Evolutionary conservation across 2,329 filamentous ascomycete species (phyloP), one percentile per base, ranked within the genome.

Genomic region (Paraphaeosphaeria sporulosa): DNA sequence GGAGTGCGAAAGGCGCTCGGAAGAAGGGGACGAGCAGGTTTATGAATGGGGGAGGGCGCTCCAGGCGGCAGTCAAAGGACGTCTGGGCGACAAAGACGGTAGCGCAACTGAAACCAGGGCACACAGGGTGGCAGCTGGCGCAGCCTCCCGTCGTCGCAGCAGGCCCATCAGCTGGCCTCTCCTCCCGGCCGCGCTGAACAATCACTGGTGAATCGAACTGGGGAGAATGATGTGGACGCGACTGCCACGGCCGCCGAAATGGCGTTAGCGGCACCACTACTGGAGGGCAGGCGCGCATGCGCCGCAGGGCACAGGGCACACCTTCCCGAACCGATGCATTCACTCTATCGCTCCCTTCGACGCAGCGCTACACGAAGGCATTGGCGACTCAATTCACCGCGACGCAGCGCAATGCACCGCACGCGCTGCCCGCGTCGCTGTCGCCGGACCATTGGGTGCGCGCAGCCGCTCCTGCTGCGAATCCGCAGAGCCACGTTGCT

Each of bases 11-110:
- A 57, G 55, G 55, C 40, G 42, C 15, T 17, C 19, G 25, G 48
- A 36, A n/a, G 47, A 52, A 32, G 38, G 55, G 52, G 52, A 43
- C 23, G 52, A 25, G 55, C 34, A 38, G 47, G 47, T 38, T 58
- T 51, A 51, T 52, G 54, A 55, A 68, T 70, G 57, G 66, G 61
- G 70, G 62, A 67, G 46, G 66, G 43, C 40, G 52, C 52, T 55
- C 52, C 52, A 55, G 52, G 52, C 52, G 52, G 52, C 52, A 55
- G 52, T 46, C 40, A 55, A 47, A 55, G 52, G 32, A 36, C 15
- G 52, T 55, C 40, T 30, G 25, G 52, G 52, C 42, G 42, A 55
- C 52, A 55, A 55, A 46, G 52, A 44, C 40, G 42, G 52, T 47
- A 55, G 51, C 40, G 51, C 51, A 46, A 54, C 51, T 54, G 51